These are phyloP conservation scores for Elsinoe arachidis DNA, from an alignment of 2,329 filamentous ascomycete species.

Conservation along the genomic window DNA sequence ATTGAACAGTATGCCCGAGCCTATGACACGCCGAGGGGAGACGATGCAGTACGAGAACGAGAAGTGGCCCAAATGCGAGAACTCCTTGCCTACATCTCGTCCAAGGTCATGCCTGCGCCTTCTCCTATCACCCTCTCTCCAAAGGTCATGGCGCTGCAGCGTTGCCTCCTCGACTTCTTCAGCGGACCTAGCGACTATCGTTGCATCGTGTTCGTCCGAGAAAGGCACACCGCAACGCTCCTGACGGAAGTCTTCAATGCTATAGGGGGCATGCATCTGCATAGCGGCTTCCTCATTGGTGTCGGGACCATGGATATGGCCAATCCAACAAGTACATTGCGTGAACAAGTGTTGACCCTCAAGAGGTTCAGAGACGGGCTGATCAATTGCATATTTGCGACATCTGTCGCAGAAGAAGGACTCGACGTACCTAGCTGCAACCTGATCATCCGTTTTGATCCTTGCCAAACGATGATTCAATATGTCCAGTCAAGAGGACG, in stretches of 20 bases:
- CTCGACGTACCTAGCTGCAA: constrained; percentile 60
- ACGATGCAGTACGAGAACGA: constrained; percentile 30
- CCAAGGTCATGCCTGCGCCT: background rate
- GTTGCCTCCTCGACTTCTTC: constrained; percentile 57
- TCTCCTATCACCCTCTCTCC: constrained; percentile 40
- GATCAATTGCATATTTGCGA: constrained; percentile 55
- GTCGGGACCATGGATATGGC: constrained; percentile 31
- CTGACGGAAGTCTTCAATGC: constrained; percentile 57
- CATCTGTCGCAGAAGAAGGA: constrained; percentile 57
- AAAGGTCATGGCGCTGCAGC: constrained; percentile 59
- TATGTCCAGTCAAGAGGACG: constrained; percentile 90
- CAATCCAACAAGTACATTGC: constrained; percentile 58
- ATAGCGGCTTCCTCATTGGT: constrained; percentile 57
- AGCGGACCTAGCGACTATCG: constrained; percentile 47
- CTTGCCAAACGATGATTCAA: constrained; percentile 83
- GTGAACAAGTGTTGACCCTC: constrained; percentile 65
- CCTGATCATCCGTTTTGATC: constrained; percentile 67
- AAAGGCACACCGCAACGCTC: constrained; percentile 66
- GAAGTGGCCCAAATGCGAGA: constrained; percentile 50
- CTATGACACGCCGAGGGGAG: background rate
- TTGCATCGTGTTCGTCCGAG: constrained; percentile 83
- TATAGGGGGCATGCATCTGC: constrained; percentile 52
- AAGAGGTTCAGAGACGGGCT: constrained; percentile 53
- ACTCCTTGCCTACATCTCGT: constrained; percentile 37
- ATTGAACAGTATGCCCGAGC: constrained; percentile 31